These are phyloP conservation scores for Fusarium tuaranense DNA, from an alignment of 2,329 filamentous ascomycete species.

Conservation along the genomic window DNA sequence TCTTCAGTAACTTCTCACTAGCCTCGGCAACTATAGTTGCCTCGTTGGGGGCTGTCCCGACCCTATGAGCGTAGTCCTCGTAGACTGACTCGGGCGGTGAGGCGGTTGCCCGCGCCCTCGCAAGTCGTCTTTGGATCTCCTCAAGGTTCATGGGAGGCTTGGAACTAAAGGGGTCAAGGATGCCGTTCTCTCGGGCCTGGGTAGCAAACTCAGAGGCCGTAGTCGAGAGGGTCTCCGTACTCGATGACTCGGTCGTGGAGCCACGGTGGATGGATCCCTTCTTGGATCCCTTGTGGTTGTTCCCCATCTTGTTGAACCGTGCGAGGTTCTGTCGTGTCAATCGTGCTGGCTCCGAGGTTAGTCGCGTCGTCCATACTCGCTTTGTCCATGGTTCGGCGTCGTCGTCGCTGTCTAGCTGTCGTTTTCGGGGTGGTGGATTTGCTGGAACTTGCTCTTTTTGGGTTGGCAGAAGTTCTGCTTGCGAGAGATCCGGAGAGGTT, in stretches of 20 bases:
- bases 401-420: not conserved
- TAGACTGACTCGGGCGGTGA: not conserved
- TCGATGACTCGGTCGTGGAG: too few relatives aligned
- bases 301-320: not conserved
- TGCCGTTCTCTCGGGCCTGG: not conserved
- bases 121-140: not conserved
- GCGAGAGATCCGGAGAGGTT: not conserved
- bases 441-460: not conserved
- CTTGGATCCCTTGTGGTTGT: not conserved
- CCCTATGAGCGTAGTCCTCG: not conserved
- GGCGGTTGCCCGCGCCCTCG: not conserved
- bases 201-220: not conserved
- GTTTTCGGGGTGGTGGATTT: not conserved
- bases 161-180: not conserved
- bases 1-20: conserved; percentile 31
- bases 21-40: not conserved
- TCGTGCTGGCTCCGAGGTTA: not conserved
- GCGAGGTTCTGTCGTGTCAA: conserved; percentile 8
- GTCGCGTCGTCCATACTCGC: not conserved
- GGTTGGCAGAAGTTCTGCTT: not conserved
- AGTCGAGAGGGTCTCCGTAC: not conserved
- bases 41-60: not conserved
- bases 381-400: not conserved
- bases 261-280: not conserved
- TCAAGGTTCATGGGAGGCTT: not conserved